Percentiles rank a stretch among this genome's conserved stretches.
These are phyloP conservation scores for Trypanosoma mega DNA, from an alignment of 208 protist genomes.

Conservation along the genomic window DNA sequence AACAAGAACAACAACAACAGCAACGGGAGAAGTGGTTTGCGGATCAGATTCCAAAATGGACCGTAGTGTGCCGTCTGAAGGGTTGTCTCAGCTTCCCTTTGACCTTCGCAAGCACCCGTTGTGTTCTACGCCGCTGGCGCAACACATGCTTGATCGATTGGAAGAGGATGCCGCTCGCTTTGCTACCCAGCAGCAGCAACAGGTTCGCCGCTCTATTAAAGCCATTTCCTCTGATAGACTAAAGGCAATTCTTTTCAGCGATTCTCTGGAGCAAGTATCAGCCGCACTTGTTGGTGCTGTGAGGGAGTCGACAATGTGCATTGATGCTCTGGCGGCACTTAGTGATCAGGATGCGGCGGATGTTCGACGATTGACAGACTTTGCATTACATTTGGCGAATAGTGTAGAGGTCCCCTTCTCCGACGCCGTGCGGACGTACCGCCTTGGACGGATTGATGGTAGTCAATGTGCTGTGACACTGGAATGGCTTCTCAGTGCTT, in stretches of 20 bases:
- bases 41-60: too few species aligned
- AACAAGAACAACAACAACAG: too few species aligned
- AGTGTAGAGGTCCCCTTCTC: constrained; percentile 3
- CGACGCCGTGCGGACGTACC: constrained; percentile 20
- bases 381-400: constrained; percentile 40
- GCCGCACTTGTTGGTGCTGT: constrained; percentile 14
- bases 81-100: constrained; percentile 59
- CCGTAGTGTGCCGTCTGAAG: too few species aligned
- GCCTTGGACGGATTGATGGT: constrained; percentile 30
- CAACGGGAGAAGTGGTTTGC: too few species aligned
- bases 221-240: constrained; percentile 36
- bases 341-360: constrained; percentile 28
- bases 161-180: constrained; percentile 71
- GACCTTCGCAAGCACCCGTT: constrained; percentile 46
- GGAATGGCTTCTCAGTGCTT: constrained; percentile 55
- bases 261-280: neutral
- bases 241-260: constrained; percentile 19
- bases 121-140: constrained; percentile 48
- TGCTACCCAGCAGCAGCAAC: constrained; percentile 41
- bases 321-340: constrained; percentile 28
- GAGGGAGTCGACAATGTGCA: constrained; percentile 26
- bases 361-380: constrained; percentile 29
- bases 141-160: constrained; percentile 76
- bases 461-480: constrained; percentile 35
- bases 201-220: constrained; percentile 29